These are phyloP conservation scores for Paracoccidioides lutzii DNA, from an alignment of 2,329 filamentous ascomycete genomes.

Conservation along the genomic window DNA sequence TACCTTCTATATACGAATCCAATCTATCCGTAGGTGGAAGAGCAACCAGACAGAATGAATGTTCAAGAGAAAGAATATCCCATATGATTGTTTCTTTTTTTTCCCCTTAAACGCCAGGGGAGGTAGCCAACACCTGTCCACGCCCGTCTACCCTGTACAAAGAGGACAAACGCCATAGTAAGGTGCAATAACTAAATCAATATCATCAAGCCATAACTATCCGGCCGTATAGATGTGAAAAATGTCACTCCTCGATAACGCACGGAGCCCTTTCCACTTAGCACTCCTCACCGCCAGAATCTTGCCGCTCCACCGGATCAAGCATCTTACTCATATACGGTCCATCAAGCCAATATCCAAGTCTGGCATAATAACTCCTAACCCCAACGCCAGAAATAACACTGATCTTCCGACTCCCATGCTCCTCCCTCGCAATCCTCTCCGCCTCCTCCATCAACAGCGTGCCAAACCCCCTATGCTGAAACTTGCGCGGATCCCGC, in stretches of 20 bases:
- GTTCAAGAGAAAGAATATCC: background rate
- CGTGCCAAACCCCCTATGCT: conserved; percentile 95
- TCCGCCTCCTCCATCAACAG: conserved; percentile 96
- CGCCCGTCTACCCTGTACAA: background rate
- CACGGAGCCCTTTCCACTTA: background rate
- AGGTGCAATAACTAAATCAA: background rate
- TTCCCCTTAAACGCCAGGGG: background rate
- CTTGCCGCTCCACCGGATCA: conserved; percentile 29
- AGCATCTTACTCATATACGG: conserved; percentile 56
- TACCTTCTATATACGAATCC: background rate
- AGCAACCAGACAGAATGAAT: background rate
- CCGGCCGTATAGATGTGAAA: no score
- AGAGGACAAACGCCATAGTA: background rate
- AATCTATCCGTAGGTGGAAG: no score
- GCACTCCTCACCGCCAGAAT: conserved; percentile 1
- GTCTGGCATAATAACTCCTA: conserved; percentile 81
- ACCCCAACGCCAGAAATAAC: conserved; percentile 98
- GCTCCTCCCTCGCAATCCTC: conserved; percentile 84
- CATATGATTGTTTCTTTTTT: background rate
- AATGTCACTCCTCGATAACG: no score
- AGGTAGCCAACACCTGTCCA: background rate
- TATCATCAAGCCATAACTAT: no score
- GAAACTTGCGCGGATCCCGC: conserved; percentile 88
- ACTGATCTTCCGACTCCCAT: conserved; percentile 85
- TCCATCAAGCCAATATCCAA: conserved; percentile 89